Base-by-base conservation (phyloP, 2,329 filamentous ascomycete species). In the Clonostachys rhizophaga region DNA sequence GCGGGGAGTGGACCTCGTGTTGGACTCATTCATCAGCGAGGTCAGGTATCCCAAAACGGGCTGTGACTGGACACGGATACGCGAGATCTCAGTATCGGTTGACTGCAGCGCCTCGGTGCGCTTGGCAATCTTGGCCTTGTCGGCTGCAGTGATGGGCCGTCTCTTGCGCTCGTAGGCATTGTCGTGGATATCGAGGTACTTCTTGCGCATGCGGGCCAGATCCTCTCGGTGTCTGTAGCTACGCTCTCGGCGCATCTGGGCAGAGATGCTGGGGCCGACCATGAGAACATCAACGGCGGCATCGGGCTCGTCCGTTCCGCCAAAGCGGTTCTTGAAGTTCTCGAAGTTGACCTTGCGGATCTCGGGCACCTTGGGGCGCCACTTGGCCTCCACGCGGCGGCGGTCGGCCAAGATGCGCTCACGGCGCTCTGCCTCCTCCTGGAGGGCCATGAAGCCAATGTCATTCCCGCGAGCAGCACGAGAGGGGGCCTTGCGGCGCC, bases 291-390 rank as follows among this genome's bases (percentile, higher is more conserved):
- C 69, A 17, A 72, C 58, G 34, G 65, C 65, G 47, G 69, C 65
- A n/a, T 65, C 59, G 20, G 56, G 62, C 49, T 68, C 57, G 2
- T 66, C 57, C 12, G 63, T 42, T 11, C 57, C 57, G 12, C 65
- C 55, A 50, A 66, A 69, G 45, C 65, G 59, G 50, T 72, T 72
- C 55, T 71, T 72, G 58, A 70, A 72, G 52, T 66, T 61, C 51
- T 70, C 67, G 47, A 70, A 71, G 54, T 68, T 66, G 46, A 68
- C 61, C 49, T 62, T 67, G 43, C 66, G 61, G n/a, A 68, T 64
- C 24, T 63, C 59, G 2, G 66, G 65, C 17, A 74, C 64, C 64
- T 69, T 69, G 47, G 64, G 54, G 1, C 64, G 64, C 66, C 66
- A 69, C 49, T 69, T 69, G 44, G 66, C 56, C 12, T 59, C 63